Conservation (phyloP, 768 basidiomycete genomes). For the Auricularia cornea region DNA sequence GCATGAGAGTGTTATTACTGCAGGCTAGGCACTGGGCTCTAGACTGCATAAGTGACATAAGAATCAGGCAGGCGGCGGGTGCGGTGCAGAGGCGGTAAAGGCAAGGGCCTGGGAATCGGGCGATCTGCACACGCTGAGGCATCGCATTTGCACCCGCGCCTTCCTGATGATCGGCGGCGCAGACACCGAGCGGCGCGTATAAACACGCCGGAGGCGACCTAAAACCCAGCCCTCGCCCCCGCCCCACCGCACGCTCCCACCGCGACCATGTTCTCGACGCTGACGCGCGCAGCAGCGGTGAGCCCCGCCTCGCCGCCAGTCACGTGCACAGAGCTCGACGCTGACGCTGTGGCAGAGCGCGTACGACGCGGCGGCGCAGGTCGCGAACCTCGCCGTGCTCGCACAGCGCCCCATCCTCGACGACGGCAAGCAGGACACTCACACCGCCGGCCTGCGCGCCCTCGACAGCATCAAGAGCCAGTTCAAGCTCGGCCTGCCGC, state of each 20-base stretch:
- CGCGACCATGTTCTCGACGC: neutral
- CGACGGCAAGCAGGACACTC: neutral
- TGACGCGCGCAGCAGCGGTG: neutral
- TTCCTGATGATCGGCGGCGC: neutral
- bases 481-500: conserved; percentile 1
- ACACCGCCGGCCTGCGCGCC: neutral
- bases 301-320: no score
- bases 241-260: neutral
- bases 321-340: neutral
- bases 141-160: neutral
- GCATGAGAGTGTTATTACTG: no score
- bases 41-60: no score
- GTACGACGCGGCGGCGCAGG: neutral
- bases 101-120: no score
- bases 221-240: neutral
- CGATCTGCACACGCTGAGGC: no score
- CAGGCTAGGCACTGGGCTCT: no score
- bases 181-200: neutral
- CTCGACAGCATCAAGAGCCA: neutral
- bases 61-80: no score
- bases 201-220: neutral
- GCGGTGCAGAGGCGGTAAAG: no score
- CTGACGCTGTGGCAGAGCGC: neutral
- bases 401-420: neutral
- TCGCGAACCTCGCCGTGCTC: neutral